These are phyloP conservation scores for Eimeria acervulina DNA, from an alignment of 169 alveolate species.

Conservation along the genomic window DNA sequence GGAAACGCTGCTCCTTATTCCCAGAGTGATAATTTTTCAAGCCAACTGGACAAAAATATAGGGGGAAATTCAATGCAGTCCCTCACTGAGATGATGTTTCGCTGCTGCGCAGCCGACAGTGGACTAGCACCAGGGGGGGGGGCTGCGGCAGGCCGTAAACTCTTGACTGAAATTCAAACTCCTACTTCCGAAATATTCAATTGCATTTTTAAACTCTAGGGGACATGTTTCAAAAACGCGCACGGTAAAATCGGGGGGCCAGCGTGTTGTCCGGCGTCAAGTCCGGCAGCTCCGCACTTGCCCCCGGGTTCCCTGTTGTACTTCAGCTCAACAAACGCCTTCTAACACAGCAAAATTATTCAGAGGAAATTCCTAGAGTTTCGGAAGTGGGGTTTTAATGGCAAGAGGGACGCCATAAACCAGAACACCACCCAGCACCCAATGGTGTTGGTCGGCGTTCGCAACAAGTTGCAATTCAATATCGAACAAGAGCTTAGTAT, in stretches of 20 bases:
- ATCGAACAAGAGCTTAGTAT: background rate
- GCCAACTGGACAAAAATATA: background rate
- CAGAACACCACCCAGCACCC: background rate
- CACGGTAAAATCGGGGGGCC: background rate
- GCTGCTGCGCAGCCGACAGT: slow-evolving; percentile 24
- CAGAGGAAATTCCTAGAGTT: no score
- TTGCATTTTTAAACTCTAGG: background rate
- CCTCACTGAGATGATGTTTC: background rate
- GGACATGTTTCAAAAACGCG: background rate
- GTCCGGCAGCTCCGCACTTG: background rate
- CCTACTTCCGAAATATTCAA: background rate
- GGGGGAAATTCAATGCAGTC: background rate
- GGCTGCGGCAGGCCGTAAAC: background rate
- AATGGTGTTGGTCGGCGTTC: no score
- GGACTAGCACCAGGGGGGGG: slow-evolving; percentile 47
- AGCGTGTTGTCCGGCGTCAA: background rate
- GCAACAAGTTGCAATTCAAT: background rate
- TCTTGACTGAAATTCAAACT: background rate
- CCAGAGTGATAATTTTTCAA: background rate
- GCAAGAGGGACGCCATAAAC: background rate
- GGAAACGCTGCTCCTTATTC: background rate
- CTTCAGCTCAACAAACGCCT: no score
- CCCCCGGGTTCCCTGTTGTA: background rate
- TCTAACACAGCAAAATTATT: no score
- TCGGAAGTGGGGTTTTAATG: background rate